Base-by-base conservation (phyloP, 202 grass and related monocot genomes). In the Carex sylvatica region DNA sequence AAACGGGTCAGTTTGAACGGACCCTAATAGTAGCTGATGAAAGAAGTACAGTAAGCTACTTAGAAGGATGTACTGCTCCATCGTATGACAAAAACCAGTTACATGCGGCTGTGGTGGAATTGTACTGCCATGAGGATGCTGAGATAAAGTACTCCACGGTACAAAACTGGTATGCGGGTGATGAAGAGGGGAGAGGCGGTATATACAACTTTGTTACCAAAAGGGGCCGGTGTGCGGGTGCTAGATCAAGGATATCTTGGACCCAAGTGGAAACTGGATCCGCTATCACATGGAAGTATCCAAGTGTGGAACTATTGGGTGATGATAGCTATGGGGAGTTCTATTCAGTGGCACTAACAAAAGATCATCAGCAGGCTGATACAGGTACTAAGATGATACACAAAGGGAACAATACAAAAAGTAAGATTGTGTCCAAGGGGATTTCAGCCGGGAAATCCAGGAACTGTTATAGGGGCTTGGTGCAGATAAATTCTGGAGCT, bases 121-220 rank as follows among this genome's bases (percentile, higher is more conserved):
- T 98, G 62, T 93, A 93, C 26, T 98, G 95, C 0, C 89, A 95
- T 5, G 92, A 98, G 66, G 89, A 28, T 6, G 95, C 95, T 0
- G 91, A 98, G 77, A 98, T 98, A 60, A 98, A 95, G 64, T 98
- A 98, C 56, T 95, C 95, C 64, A 95, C 96, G 2, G 92, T 98
- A 80, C 96, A 98, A 80, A 98, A 98, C 66, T 98, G 96, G 96
- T 98, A 95, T 9, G 85, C 96, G 3, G 96, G 96, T 44, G 92
- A 98, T 80, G 92, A 89, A 58, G 85, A 98, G 65, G 92, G 96
- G 7, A 95, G 69, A 9, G 91, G 93, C 10, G 96, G 96, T 28
- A 93, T 99, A 53, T 99, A 99, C 85, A 99, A 99, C 82, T 99
- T 99, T 70, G 93, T 99, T 6, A 99, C 96, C 3, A 99, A 99